These are phyloP conservation scores for Saccharomyces hybrid DNA, from an alignment of 1,139 yeast genomes.

Conservation along the genomic window DNA sequence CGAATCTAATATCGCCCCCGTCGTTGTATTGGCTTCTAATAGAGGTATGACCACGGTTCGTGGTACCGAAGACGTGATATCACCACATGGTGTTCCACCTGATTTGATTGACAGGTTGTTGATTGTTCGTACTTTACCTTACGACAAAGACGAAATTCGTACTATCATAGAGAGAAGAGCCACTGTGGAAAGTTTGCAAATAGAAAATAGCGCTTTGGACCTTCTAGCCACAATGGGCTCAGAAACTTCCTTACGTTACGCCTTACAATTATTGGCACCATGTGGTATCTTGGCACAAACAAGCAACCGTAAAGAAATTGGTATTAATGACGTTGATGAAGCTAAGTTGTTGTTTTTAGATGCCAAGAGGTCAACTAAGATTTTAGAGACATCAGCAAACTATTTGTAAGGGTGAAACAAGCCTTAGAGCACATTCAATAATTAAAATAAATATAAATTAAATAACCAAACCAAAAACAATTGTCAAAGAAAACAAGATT, in stretches of 20 bases:
- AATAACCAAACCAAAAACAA: not conserved
- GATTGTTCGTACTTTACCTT: constrained; percentile 86
- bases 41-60: constrained; percentile 87
- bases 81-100: constrained; percentile 96
- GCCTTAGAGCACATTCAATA: not conserved
- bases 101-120: constrained; percentile 86
- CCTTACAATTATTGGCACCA: constrained; percentile 84
- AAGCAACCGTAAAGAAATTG: constrained; percentile 64
- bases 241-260: constrained; percentile 77
- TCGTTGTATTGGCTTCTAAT: constrained; percentile 90
- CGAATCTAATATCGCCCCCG: constrained; percentile 86
- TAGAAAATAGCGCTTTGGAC: constrained; percentile 62
- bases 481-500: not conserved
- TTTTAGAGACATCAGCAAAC: constrained; percentile 44
- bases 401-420: constrained; percentile 20
- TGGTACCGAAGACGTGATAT: constrained; percentile 80
- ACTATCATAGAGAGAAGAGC: constrained; percentile 79
- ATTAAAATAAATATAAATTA: not conserved
- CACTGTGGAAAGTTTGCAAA: constrained; percentile 58
- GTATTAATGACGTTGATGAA: constrained; percentile 70
- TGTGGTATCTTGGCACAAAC: constrained; percentile 76
- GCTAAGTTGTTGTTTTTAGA: constrained; percentile 81
- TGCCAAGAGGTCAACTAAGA: constrained; percentile 74
- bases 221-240: constrained; percentile 65
- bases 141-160: constrained; percentile 72